Base-by-base conservation (phyloP, 371 early-diverging fungal species). In the Apophysomyces ossiformis region DNA sequence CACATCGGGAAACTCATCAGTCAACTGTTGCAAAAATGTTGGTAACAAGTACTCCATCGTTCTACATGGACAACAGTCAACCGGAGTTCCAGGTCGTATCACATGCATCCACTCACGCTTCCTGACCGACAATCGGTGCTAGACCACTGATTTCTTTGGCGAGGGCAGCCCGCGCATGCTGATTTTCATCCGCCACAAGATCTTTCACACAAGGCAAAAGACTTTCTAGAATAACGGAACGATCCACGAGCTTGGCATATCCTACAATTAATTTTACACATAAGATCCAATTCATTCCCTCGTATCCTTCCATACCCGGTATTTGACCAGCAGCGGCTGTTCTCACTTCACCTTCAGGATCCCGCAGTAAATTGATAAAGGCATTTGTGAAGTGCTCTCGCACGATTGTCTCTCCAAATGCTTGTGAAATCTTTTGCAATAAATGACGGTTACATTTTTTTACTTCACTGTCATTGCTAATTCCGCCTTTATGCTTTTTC, bases 311-410 rank as follows among this genome's bases (percentile, higher is more conserved):
- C 32, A 26, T 82, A 87, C 93, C 94, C 64, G 96, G 93, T 38
- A 95, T 81, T 72, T 95, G 95, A 57, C 90, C 86, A 35, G 93
- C 88, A 26, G 96, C 95, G 15, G 98, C 95, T 3, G 94, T 95
- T 67, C 98, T 91, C 45, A 99, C 99, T 82, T 99, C 99, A 1
- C 97, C 97, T 77, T 99, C 99, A 66, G 86, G 89, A 82, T 99
- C 99, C 73, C 91, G 93, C 75, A 98, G 75, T 41, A 96, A 83
- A 57, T 85, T 80, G 39, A 96, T 89, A 72, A 93, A 96, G 5
- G 86, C 83, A 18, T 76, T 68, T 50, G 92, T 88, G 47, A 96
- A 83, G 32, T 94, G 90, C 59, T 92, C 92, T 35, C 84, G 77
- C 1, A 91, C 85, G 67, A 93, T 88, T 36, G 90, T 86, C 38